A percentile compares a stretch with the other conserved stretches of the same genome.
These are phyloP conservation scores for Hysterium pulicare DNA, from an alignment of 2,329 filamentous ascomycete genomes.

Conservation along the genomic window DNA sequence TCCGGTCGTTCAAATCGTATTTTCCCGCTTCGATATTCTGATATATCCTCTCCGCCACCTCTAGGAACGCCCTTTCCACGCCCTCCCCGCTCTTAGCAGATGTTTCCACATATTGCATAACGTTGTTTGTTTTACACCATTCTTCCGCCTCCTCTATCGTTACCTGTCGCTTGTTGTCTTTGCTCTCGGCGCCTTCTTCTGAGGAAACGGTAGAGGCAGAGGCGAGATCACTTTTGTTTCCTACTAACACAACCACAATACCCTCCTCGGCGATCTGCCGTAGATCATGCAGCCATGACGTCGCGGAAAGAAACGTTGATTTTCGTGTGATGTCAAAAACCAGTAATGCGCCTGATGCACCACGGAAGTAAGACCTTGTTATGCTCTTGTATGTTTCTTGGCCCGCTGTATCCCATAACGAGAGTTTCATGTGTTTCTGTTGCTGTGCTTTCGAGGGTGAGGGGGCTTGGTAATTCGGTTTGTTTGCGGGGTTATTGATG, in stretches of 20 bases:
- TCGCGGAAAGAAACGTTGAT: slow-evolving; percentile 81
- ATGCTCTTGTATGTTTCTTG: slow-evolving; percentile 98
- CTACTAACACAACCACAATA: slow-evolving; percentile 90
- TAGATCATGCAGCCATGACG: slow-evolving; percentile 90
- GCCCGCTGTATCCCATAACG: slow-evolving; percentile 92
- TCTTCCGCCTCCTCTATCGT: slow-evolving; percentile 78
- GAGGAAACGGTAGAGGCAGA: slow-evolving; percentile 37
- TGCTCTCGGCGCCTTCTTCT: slow-evolving; percentile 19
- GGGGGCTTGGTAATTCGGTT: slow-evolving; percentile 7
- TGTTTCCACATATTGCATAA: slow-evolving; percentile 93
- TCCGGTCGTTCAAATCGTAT: slow-evolving; percentile 90
- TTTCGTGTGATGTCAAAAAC: slow-evolving; percentile 92
- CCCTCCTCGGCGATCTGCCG: slow-evolving; percentile 93
- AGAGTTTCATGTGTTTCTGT: slow-evolving; percentile 86
- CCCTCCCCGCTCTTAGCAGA: slow-evolving; percentile 93
- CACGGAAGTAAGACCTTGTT: slow-evolving; percentile 89
- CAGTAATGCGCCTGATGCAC: slow-evolving; percentile 71
- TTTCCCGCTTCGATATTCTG: slow-evolving; percentile 93
- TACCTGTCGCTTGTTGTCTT: slow-evolving; percentile 71
- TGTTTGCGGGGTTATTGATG: slow-evolving; percentile 48
- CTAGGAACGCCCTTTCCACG: slow-evolving; percentile 88
- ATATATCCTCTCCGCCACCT: slow-evolving; percentile 93
- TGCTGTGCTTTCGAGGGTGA: slow-evolving; percentile 28
- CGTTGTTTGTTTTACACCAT: slow-evolving; percentile 82
- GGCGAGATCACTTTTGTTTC: slow-evolving; percentile 89